phyloP scores from a whole-genome alignment of 1,284 basidiomycete species.

The Ganoderma sp. region DNA sequence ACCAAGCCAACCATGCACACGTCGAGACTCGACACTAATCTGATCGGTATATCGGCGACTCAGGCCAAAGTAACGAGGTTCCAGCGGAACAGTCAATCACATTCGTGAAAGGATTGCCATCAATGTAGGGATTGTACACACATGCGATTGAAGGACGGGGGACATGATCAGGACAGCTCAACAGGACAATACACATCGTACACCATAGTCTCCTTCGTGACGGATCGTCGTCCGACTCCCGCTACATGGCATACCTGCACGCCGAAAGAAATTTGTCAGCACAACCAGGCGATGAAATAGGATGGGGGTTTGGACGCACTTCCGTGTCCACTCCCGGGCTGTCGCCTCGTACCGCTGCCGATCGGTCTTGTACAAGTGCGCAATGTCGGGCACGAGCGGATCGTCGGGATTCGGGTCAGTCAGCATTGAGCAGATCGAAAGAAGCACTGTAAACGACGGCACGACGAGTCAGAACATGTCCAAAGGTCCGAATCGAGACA shows the following conservation, averaged over 20 bases:
- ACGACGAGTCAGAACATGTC: constrained; percentile 7
- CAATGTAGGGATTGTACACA: constrained; percentile 33
- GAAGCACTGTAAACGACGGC: constrained; percentile 62
- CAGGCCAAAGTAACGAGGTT: neutral
- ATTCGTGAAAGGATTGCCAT: constrained; percentile 26
- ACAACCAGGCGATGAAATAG: constrained; percentile 17
- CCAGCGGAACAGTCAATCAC: neutral
- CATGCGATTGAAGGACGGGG: constrained; percentile 29
- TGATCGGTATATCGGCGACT: neutral
- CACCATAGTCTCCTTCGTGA: constrained; percentile 36
- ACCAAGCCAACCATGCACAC: neutral
- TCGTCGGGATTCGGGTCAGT: constrained; percentile 98
- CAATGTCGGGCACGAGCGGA: constrained; percentile 82
- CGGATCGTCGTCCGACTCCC: constrained; percentile 25
- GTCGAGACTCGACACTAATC: neutral
- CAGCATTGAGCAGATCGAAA: constrained; percentile 96
- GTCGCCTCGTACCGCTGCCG: constrained; percentile 92
- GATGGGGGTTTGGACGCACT: constrained; percentile 58
- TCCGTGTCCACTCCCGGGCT: constrained; percentile 96
- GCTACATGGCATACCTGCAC: constrained; percentile 64
- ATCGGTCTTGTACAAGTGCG: constrained; percentile 96
- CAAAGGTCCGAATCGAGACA: constrained; percentile 2
- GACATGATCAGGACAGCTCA: constrained; percentile 27
- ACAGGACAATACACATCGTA: constrained; percentile 36
- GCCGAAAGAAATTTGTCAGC: constrained; percentile 35